Evolutionary conservation across 2,329 filamentous ascomycete species (phyloP).

Genomic region (Hawksworthiomyces lignivorus): DNA sequence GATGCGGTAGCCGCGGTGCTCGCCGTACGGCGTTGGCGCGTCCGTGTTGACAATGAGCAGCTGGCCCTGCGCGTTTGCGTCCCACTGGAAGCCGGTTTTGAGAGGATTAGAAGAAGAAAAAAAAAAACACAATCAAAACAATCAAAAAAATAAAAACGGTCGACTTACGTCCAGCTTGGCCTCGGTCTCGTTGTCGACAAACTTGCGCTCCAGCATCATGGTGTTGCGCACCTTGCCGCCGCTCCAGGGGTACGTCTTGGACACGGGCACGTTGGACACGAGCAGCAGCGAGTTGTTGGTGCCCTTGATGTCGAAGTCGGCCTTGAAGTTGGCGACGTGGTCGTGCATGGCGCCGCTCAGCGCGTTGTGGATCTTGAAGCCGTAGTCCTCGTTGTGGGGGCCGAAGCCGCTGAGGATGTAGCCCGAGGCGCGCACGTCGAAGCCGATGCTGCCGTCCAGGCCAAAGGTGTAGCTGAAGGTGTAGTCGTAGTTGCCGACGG

Average conservation of each 20-base stretch:
- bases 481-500: slow-evolving; percentile 48
- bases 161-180: no score
- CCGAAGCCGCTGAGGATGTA: slow-evolving; percentile 46
- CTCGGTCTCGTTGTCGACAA: slow-evolving; percentile 34
- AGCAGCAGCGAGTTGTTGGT: slow-evolving; percentile 36
- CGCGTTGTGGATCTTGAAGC: slow-evolving; percentile 39
- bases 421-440: slow-evolving; percentile 44
- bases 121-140: no score
- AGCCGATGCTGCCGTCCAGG: slow-evolving; percentile 42
- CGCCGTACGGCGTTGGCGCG: slow-evolving; percentile 39
- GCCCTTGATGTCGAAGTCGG: slow-evolving; percentile 44
- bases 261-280: slow-evolving; percentile 25
- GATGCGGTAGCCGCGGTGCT: slow-evolving; percentile 44
- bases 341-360: slow-evolving; percentile 45
- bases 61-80: slow-evolving; percentile 36
- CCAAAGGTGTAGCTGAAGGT: slow-evolving; percentile 44
- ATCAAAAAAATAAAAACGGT: no score
- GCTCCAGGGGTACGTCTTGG: slow-evolving; percentile 40
- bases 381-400: slow-evolving; percentile 37
- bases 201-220: slow-evolving; percentile 39
- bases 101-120: no score
- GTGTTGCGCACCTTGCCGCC: slow-evolving; percentile 38
- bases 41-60: slow-evolving; percentile 45
- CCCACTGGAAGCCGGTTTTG: slow-evolving; percentile 42
- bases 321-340: slow-evolving; percentile 49